Conservation (phyloP, 1,139 yeast species). For the Hyphopichia khmerensis region DNA sequence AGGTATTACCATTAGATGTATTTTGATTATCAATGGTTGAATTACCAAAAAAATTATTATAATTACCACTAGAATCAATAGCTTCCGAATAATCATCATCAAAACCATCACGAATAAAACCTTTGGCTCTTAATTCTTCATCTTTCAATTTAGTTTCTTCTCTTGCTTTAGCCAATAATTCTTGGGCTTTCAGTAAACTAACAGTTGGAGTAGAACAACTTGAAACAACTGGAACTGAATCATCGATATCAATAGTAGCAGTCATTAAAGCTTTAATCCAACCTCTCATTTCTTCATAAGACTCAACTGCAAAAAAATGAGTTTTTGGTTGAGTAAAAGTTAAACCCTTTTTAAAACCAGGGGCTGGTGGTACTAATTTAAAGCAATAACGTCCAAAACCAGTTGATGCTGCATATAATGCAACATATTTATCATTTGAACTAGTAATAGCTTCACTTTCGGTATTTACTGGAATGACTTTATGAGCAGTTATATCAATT, state of each 20-base stretch:
- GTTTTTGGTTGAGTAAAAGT: conserved; percentile 96
- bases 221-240: conserved; percentile 87
- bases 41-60: conserved; percentile 2
- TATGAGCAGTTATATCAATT: conserved; percentile 93
- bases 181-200: conserved; percentile 82
- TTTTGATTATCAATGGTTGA: conserved; percentile 1
- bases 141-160: conserved; percentile 67
- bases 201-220: conserved; percentile 95
- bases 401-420: conserved; percentile 87
- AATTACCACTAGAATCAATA: conserved; percentile 4
- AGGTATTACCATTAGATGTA: conserved; percentile 5
- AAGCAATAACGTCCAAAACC: conserved; percentile 93
- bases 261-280: conserved; percentile 97
- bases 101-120: conserved; percentile 31
- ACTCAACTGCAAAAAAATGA: conserved; percentile 93
- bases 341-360: conserved; percentile 92
- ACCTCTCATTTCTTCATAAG: conserved; percentile 84
- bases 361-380: conserved; percentile 94
- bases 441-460: conserved; percentile 60
- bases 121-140: conserved; percentile 46
- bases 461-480: conserved; percentile 62
- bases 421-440: conserved; percentile 71
- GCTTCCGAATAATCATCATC: conserved; percentile 18
- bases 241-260: conserved; percentile 95
- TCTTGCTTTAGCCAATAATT: conserved; percentile 75